Base-by-base conservation (phyloP, 1,284 basidiomycete species). In the Malassezia obtusa region DNA sequence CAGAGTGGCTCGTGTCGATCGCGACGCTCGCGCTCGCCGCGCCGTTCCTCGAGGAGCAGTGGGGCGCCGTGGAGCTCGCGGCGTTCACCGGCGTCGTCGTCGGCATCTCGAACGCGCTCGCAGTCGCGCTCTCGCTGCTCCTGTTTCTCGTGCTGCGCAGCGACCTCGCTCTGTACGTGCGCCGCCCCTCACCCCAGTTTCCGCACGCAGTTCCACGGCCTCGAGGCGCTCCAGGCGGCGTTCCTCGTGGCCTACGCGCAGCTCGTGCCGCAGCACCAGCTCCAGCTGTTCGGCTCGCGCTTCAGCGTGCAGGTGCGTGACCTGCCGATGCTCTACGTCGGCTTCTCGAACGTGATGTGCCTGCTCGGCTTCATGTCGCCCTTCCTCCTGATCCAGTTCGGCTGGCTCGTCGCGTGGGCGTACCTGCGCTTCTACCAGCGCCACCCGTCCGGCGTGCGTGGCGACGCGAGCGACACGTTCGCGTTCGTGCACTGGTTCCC, bases 401-500 rank as follows among this genome's bases (percentile, higher is more conserved):
- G 90, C 15, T 98, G 94, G 89, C 85, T 96, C 58, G 84, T 91
- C 8, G 82, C 86, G 24, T 98, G 89, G 85, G 80, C 88, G 49
- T 98, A 95, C 76, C 80, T 98, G 32, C 83, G 92, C 31, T 98
- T 98, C 79, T 90, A 94, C 80, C 94, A 95, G 77, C 84, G 80
- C 3, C 86, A 86, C 73, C 79, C 79, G 49, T 75, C 73, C 39
- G 78, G 77, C 46, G 77, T 77, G 62, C 65, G 78, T 32, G 92
- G 92, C 17, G 92, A 98, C 72, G 78, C 89, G 52, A 89, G 86
- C 76, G 94, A 96, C 73, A 94, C 91, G 0, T 98, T 98, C 71
- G 84, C 89, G n/a, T 84, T 98, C 65, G 80, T 89, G 28, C 84
- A 83, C 58, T 98, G 91, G 89, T 96, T 98, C 81, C 92, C 92